Conservation (phyloP, 106 monocot species). For the Xerophyta viscosa region DNA sequence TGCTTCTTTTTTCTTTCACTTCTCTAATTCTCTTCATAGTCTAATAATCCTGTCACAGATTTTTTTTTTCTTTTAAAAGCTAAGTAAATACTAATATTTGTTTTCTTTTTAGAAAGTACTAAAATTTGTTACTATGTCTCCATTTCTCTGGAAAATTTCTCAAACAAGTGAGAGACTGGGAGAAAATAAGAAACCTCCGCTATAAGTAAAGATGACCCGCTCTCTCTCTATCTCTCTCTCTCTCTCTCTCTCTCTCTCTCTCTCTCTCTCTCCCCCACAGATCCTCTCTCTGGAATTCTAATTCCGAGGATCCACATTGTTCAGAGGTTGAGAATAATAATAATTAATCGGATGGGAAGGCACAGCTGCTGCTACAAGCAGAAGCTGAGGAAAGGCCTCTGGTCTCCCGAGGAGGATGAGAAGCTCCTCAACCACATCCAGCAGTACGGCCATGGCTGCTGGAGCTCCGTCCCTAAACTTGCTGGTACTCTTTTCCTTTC, state of each 20-base stretch:
- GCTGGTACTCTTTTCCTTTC: slow-evolving; percentile 39
- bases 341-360: slow-evolving; percentile 38
- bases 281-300: neutral
- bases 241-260: neutral
- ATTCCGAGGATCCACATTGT: neutral
- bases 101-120: too few species aligned
- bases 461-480: slow-evolving; percentile 70
- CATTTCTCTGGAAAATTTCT: slow-evolving; percentile 5
- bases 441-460: slow-evolving; percentile 60
- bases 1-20: too few species aligned
- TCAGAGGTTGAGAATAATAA: neutral
- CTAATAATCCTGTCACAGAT: neutral
- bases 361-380: slow-evolving; percentile 70
- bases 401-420: too few species aligned
- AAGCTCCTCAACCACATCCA: slow-evolving; percentile 51
- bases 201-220: slow-evolving; percentile 8
- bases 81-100: neutral
- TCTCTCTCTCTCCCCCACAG: neutral
- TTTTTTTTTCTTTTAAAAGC: too few species aligned
- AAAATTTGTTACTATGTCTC: neutral
- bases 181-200: neutral
- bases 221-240: neutral
- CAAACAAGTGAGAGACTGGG: neutral
- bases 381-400: too few species aligned
- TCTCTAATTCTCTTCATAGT: too few species aligned